Conservation (phyloP, 2,329 filamentous ascomycete genomes). For the Fusarium luffae region DNA sequence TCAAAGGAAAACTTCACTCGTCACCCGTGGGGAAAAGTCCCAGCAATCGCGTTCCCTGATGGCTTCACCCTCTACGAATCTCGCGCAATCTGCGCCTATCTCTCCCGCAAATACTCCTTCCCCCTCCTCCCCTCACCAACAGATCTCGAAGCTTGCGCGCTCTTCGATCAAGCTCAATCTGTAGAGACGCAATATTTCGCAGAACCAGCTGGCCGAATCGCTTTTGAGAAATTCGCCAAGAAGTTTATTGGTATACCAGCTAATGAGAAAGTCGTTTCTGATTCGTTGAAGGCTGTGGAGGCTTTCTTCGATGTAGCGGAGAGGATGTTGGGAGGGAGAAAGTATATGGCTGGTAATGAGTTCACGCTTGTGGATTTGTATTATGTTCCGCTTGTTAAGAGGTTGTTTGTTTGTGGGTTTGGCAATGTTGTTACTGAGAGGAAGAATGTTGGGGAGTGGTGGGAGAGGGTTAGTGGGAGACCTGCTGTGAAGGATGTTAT, state of each 20-base stretch:
- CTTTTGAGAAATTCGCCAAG: neutral
- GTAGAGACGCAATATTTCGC: neutral
- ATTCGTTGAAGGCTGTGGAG: neutral
- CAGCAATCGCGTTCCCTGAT: neutral
- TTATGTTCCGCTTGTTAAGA: neutral
- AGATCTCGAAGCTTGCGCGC: neutral
- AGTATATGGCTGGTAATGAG: neutral
- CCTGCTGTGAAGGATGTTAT: neutral
- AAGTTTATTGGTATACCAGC: neutral
- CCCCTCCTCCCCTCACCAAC: neutral
- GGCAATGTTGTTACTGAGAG: neutral
- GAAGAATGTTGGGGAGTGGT: neutral
- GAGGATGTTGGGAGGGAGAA: fast-evolving
- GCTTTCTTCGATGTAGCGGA: neutral
- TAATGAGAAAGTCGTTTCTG: neutral
- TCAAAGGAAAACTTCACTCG: neutral
- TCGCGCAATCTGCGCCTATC: neutral
- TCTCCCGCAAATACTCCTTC: neutral
- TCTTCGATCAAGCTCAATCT: neutral
- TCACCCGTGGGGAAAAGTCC: neutral
- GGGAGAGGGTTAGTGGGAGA: neutral
- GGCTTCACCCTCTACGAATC: neutral
- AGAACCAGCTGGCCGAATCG: neutral
- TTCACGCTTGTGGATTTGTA: neutral
- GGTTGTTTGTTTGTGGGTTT: neutral